Evolutionary conservation across 1,139 yeast species (phyloP).

Genomic region (Lodderomyces margitis): DNA sequence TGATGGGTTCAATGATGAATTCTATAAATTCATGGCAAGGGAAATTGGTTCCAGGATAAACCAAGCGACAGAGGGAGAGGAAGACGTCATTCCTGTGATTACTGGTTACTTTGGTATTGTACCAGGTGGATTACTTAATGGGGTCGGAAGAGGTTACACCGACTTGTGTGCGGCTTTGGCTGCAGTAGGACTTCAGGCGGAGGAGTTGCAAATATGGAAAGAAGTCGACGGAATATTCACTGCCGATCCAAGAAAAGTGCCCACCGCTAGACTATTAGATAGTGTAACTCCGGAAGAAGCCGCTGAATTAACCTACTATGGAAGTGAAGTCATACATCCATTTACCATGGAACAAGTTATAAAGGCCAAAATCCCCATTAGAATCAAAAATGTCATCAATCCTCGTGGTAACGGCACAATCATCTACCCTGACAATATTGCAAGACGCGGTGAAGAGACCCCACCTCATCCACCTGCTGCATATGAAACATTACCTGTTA

Average conservation of each 20-base stretch:
- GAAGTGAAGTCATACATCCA: constrained; percentile 97
- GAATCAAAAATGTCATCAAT: constrained; percentile 93
- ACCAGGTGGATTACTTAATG: constrained; percentile 89
- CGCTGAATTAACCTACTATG: constrained; percentile 94
- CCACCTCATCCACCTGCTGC: constrained; percentile 96
- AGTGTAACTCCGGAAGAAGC: constrained; percentile 98
- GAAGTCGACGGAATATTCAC: constrained; percentile 99
- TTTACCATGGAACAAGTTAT: constrained; percentile 99
- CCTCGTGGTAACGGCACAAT: constrained; percentile 90
- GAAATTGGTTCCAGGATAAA: constrained; percentile 56
- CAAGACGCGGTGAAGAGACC: constrained; percentile 79
- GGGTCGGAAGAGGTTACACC: constrained; percentile 96
- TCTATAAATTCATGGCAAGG: constrained; percentile 63
- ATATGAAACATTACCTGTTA: constrained; percentile 49
- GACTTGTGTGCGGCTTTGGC: constrained; percentile 95
- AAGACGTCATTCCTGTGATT: constrained; percentile 73
- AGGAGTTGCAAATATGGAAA: constrained; percentile 96
- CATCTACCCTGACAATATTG: constrained; percentile 87
- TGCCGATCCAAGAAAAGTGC: constrained; percentile 96
- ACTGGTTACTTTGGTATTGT: constrained; percentile 95
- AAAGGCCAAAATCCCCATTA: constrained; percentile 90
- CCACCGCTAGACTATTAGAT: constrained; percentile 78
- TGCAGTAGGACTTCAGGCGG: constrained; percentile 90
- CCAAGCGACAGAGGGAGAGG: constrained; percentile 31
- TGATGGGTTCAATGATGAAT: constrained; percentile 59